Conservation (phyloP, 2,329 filamentous ascomycete genomes). For the Microdochium paspali region DNA sequence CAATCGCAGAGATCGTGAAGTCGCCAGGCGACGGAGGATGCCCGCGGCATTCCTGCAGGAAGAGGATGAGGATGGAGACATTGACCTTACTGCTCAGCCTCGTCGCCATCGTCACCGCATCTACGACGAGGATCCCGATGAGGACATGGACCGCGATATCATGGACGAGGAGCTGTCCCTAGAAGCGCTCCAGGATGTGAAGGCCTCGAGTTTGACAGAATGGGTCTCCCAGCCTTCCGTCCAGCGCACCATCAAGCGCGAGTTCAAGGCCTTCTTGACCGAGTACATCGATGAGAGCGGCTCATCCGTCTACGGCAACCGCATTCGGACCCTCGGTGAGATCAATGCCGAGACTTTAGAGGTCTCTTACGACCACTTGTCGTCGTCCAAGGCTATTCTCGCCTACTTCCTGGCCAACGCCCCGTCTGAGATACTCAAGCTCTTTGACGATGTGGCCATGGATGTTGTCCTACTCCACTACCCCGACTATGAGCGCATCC, state of each 20-base stretch:
- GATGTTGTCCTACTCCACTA: conserved; percentile 94
- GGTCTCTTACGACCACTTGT: conserved; percentile 89
- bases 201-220: conserved; percentile 85
- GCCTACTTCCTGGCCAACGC: conserved; percentile 96
- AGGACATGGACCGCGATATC: conserved; percentile 84
- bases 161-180: conserved; percentile 94
- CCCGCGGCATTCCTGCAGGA: conserved; percentile 67
- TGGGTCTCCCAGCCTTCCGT: conserved; percentile 90
- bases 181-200: conserved; percentile 85
- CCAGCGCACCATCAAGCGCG: conserved; percentile 84
- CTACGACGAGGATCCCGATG: conserved; percentile 91
- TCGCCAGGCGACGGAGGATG: conserved; percentile 56
- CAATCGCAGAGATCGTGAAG: conserved; percentile 63
- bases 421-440: conserved; percentile 86
- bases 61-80: conserved; percentile 76
- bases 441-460: conserved; percentile 95
- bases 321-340: conserved; percentile 91
- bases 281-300: conserved; percentile 88
- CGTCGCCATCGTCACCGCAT: conserved; percentile 69
- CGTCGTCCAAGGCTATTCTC: conserved; percentile 82
- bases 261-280: conserved; percentile 96
- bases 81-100: conserved; percentile 79
- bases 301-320: conserved; percentile 87
- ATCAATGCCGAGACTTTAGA: conserved; percentile 94
- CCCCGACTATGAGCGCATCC: conserved; percentile 94